phyloP scores from a whole-genome alignment of 805 yeast genomes.

The Cyberlindnera maritima region DNA sequence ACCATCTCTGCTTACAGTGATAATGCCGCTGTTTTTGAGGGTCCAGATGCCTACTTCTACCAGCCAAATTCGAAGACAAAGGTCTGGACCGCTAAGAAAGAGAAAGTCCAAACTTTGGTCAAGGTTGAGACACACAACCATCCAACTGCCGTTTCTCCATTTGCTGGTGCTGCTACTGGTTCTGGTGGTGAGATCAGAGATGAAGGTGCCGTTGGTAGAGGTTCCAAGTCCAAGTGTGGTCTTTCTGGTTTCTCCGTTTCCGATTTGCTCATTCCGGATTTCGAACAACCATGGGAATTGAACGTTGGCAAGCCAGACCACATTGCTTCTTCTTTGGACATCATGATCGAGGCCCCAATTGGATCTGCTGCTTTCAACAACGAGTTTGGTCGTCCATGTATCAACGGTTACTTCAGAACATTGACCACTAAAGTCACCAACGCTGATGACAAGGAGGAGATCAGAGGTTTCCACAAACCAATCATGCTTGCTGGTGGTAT shows the following conservation, averaged over 20 bases:
- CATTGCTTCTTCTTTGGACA: slow-evolving; percentile 88
- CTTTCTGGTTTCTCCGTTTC: slow-evolving; percentile 89
- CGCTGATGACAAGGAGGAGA: slow-evolving; percentile 59
- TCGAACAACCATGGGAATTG: slow-evolving; percentile 93
- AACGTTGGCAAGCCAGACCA: slow-evolving; percentile 86
- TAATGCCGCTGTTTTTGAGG: slow-evolving; percentile 94
- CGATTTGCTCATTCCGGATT: slow-evolving; percentile 82
- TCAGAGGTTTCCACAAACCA: slow-evolving; percentile 97
- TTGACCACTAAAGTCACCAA: slow-evolving; percentile 75
- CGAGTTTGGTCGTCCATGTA: slow-evolving; percentile 98
- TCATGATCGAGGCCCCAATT: slow-evolving; percentile 95
- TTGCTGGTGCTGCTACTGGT: slow-evolving; percentile 99
- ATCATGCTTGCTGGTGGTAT: slow-evolving; percentile 99
- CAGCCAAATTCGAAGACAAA: slow-evolving; percentile 75
- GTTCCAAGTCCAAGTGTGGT: slow-evolving; percentile 96
- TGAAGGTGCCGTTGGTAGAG: slow-evolving; percentile 99
- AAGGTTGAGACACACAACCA: slow-evolving; percentile 99
- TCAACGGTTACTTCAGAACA: slow-evolving; percentile 95
- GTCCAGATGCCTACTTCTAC: slow-evolving; percentile 70
- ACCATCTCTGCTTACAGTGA: slow-evolving; percentile 95
- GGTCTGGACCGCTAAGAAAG: slow-evolving; percentile 72
- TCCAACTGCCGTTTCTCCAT: slow-evolving; percentile 99
- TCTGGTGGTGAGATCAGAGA: slow-evolving; percentile 99
- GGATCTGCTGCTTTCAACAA: slow-evolving; percentile 98
- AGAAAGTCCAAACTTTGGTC: slow-evolving; percentile 82